Conservation (phyloP, 1,284 basidiomycete genomes). For the Chiua sp. region DNA sequence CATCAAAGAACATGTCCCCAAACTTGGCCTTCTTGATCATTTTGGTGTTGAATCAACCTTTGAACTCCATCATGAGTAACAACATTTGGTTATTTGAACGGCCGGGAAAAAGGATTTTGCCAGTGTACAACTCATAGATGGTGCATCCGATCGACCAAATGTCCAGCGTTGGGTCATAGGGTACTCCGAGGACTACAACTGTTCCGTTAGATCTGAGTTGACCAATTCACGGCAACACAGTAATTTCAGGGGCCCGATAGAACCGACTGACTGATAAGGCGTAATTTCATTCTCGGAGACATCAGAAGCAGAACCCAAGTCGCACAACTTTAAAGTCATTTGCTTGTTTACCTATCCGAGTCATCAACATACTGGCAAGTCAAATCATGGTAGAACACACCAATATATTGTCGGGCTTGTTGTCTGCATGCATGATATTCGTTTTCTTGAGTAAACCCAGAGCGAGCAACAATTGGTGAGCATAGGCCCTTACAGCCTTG, state of each 20-base stretch:
- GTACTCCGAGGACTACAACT: conserved; percentile 85
- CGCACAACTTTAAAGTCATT: conserved; percentile 96
- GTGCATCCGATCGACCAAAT: conserved; percentile 99
- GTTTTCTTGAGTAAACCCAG: conserved; percentile 87
- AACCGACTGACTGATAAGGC: conserved; percentile 96
- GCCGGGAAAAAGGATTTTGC: conserved; percentile 98
- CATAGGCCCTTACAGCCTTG: conserved; percentile 96
- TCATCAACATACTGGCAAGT: conserved; percentile 17
- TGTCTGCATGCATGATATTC: conserved; percentile 97
- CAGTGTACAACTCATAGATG: conserved; percentile 97
- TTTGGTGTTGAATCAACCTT: conserved; percentile 92
- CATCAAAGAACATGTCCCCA: conserved; percentile 93
- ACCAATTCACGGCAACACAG: conserved; percentile 54
- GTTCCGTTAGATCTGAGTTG: conserved; percentile 21
- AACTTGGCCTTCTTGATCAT: conserved; percentile 96
- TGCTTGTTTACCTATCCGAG: conserved; percentile 84
- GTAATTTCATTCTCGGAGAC: conserved; percentile 96
- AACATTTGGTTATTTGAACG: conserved; percentile 99
- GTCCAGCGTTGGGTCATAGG: conserved; percentile 94
- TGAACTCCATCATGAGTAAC: conserved; percentile 95
- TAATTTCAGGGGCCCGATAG: conserved; percentile 99
- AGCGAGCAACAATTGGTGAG: conserved; percentile 94
- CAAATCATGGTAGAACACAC: conserved; percentile 50
- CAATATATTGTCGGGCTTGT: conserved; percentile 96
- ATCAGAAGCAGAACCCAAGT: conserved; percentile 95